These are phyloP conservation scores for Botrytis fabae DNA, from an alignment of 2,329 filamentous ascomycete species.

Conservation along the genomic window DNA sequence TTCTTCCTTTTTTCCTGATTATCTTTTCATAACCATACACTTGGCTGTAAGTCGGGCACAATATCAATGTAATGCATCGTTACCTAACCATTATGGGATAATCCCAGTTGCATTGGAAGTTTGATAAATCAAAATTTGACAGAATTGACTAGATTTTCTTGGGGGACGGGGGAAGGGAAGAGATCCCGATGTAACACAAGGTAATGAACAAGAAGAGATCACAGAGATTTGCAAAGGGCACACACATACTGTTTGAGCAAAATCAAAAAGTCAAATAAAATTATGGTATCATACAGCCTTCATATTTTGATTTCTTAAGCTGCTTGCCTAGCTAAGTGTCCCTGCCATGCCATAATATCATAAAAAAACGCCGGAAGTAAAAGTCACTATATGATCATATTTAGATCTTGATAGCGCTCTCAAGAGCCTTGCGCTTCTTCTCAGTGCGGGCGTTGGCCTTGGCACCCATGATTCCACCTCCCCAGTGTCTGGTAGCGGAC, in stretches of 20 bases:
- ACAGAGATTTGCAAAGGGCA: neutral
- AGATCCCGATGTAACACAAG: constrained; percentile 1
- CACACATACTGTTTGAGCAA: constrained; percentile 8
- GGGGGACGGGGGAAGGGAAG: neutral
- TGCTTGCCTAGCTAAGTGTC: constrained; percentile 39
- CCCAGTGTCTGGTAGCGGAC: constrained; percentile 92
- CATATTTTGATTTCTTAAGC: constrained; percentile 33
- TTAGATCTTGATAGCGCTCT: constrained; percentile 98
- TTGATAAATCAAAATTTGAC: neutral
- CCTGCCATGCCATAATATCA: constrained; percentile 40
- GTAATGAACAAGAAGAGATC: neutral
- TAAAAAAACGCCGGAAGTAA: constrained; percentile 39
- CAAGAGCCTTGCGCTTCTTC: constrained; percentile 78
- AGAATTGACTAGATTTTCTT: neutral
- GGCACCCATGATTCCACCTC: constrained; percentile 98
- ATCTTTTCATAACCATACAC: neutral
- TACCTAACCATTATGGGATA: neutral
- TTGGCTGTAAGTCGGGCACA: neutral
- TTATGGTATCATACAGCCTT: constrained; percentile 42
- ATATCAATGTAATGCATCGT: neutral
- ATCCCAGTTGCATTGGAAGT: neutral
- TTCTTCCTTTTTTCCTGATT: neutral
- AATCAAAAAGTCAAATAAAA: constrained; percentile 18
- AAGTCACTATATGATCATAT: constrained; percentile 32
- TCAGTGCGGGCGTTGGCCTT: constrained; percentile 78